phyloP scores from a whole-genome alignment of 192 early-diverging fungal species.

The Pilobolus umbonatus region DNA sequence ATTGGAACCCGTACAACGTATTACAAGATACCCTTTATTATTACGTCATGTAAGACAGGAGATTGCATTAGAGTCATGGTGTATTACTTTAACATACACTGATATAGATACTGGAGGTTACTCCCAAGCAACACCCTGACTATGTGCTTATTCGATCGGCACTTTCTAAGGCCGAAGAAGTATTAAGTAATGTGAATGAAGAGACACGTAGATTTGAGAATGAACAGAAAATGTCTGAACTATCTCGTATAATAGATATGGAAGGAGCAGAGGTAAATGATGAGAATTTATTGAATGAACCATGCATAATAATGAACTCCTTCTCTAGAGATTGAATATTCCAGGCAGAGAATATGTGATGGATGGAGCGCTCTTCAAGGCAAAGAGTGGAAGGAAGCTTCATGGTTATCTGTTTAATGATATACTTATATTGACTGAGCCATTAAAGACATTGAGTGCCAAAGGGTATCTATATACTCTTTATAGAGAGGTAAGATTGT shows the following conservation, averaged over 20 bases:
- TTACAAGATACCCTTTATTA: slow-evolving; percentile 90
- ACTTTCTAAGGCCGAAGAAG: slow-evolving; percentile 58
- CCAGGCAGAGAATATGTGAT: slow-evolving; percentile 57
- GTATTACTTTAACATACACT: background rate
- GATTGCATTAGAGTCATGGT: background rate
- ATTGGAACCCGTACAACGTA: slow-evolving; percentile 88
- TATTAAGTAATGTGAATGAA: slow-evolving; percentile 83
- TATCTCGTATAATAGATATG: slow-evolving; percentile 54
- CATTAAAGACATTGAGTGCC: slow-evolving; percentile 29
- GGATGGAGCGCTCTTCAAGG: slow-evolving; percentile 67
- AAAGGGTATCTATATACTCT: slow-evolving; percentile 38
- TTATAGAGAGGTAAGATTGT: slow-evolving; percentile 38
- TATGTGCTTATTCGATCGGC: slow-evolving; percentile 60
- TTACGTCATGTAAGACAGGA: slow-evolving; percentile 57
- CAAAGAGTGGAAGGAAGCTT: slow-evolving; percentile 74
- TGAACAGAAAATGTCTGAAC: slow-evolving; percentile 52
- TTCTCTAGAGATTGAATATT: slow-evolving; percentile 49
- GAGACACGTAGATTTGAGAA: slow-evolving; percentile 61
- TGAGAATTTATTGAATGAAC: background rate
- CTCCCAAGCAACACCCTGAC: slow-evolving; percentile 74
- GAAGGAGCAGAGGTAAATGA: slow-evolving; percentile 42
- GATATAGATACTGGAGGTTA: slow-evolving; percentile 67
- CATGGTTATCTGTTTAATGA: slow-evolving; percentile 73
- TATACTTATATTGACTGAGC: slow-evolving; percentile 59
- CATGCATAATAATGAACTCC: background rate